Conservation (phyloP, 768 basidiomycete genomes). For the Guyanaporus albipodus region DNA sequence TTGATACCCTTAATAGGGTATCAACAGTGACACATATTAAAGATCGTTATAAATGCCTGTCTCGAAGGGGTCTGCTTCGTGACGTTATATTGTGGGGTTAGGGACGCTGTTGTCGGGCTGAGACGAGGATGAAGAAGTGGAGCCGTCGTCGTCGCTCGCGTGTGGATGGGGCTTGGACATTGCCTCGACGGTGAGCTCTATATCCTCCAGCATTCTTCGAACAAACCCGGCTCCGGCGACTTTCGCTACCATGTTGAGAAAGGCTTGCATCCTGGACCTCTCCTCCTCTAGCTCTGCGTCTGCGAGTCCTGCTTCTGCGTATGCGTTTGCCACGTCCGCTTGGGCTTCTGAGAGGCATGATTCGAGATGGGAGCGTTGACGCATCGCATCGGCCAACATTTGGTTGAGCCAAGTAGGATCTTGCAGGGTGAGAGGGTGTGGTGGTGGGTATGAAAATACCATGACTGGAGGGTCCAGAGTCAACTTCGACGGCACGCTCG, state of each 20-base stretch:
- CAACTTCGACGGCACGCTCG: slow-evolving; percentile 4
- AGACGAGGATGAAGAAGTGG: slow-evolving; percentile 2
- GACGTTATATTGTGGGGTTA: neutral
- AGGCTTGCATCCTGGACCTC: slow-evolving; percentile 20
- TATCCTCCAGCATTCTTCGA: slow-evolving; percentile 22
- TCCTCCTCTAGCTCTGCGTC: slow-evolving; percentile 26
- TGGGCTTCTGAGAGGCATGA: slow-evolving; percentile 12
- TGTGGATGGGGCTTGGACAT: slow-evolving; percentile 15
- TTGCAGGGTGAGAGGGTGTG: slow-evolving; percentile 18
- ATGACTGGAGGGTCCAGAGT: slow-evolving; percentile 28
- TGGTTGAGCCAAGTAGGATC: slow-evolving; percentile 27
- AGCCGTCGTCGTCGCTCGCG: neutral
- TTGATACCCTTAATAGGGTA: no score
- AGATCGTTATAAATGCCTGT: no score
- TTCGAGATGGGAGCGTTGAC: slow-evolving; percentile 24
- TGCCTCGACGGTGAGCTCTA: slow-evolving; percentile 8
- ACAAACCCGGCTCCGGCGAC: slow-evolving; percentile 30
- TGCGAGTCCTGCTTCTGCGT: slow-evolving; percentile 26
- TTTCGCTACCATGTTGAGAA: slow-evolving; percentile 19
- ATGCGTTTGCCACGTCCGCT: slow-evolving; percentile 19
- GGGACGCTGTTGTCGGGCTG: neutral
- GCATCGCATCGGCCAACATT: slow-evolving; percentile 26
- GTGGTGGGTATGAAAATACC: slow-evolving; percentile 26
- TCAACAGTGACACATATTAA: no score
- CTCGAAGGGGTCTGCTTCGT: no score